A percentile compares a stretch with the other conserved stretches of the same genome.
phyloP scores from a whole-genome alignment of 768 basidiomycete genomes.

The Termitomyces sp. region DNA sequence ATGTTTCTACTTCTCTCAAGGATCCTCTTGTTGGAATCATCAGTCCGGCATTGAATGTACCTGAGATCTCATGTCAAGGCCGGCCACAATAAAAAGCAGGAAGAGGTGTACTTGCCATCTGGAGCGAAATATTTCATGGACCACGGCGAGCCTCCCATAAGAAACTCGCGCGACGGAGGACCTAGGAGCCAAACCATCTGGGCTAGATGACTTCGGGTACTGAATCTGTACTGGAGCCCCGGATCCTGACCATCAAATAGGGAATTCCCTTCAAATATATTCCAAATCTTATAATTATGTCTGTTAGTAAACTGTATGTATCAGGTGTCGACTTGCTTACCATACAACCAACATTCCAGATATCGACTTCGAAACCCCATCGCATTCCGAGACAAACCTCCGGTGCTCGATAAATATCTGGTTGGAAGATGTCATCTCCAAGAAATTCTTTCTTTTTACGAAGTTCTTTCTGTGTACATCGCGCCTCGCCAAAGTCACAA shows the following conservation, averaged over 20 bases:
- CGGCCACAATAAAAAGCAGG: background rate
- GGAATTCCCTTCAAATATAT: background rate
- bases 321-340: background rate
- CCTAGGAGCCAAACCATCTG: constrained; percentile 2
- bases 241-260: background rate
- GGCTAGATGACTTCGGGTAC: background rate
- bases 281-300: background rate
- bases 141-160: background rate
- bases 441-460: background rate
- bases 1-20: background rate
- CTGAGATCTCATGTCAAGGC: background rate
- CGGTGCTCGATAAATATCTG: background rate
- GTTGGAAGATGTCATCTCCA: background rate
- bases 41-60: background rate
- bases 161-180: constrained; percentile 3
- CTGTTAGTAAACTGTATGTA: background rate
- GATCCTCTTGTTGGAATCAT: background rate
- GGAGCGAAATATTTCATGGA: background rate
- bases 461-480: background rate
- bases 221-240: background rate
- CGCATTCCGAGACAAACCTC: background rate
- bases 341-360: background rate
- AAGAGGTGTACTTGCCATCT: background rate
- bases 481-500: constrained; percentile 22
- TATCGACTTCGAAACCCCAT: background rate